Evolutionary conservation across 192 early-diverging fungal species (phyloP), one percentile per base, ranked within the genome.

Genomic region (Coemansia sp.): DNA sequence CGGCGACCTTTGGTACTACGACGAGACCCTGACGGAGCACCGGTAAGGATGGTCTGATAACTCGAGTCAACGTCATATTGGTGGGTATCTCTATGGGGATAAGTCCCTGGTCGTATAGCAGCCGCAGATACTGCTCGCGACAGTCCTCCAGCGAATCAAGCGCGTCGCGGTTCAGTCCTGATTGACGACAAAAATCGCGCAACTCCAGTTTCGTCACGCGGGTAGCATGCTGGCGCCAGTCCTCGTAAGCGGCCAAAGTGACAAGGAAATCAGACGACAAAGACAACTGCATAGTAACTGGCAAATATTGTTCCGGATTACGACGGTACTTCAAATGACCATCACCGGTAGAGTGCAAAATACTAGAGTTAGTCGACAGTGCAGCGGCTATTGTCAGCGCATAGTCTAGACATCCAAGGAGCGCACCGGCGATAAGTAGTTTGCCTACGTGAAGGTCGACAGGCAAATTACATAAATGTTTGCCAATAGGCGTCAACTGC

Each of bases 341-440:
- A 24, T 59, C 39, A 15, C 39, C 53, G 10, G 6, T 45, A 41
- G 53, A 72, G 6, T 65, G 51, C 24, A 72, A 31, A n/a, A 78
- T 65, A 22, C 40, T 22, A 9, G 19, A 61, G 36, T 38, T 58
- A 15, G 42, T 46, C 7, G 61, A 67, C 40, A 90, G 82, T 24
- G 82, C 87, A 41, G 87, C 87, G 22, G 87, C 90, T 10, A 95
- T 80, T 6, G 92, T 91, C 8, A 95, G 60, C 12, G 91, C 84
- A 0, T 91, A 90, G 58, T 94, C 93, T 2, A 95, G 68, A 34
- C 92, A 94, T 36, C 87, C 69, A 62, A 93, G 89, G 7, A 91
- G 83, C 0, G 91, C 83, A 9, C 89, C 94, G 64, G 88, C 86
- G 19, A 95, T 65, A 5, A 92, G 64, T 74, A 91, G 88, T 67